Evolutionary conservation across 768 basidiomycete species (phyloP).

Genomic region (Leucogyrophana mollusca): DNA sequence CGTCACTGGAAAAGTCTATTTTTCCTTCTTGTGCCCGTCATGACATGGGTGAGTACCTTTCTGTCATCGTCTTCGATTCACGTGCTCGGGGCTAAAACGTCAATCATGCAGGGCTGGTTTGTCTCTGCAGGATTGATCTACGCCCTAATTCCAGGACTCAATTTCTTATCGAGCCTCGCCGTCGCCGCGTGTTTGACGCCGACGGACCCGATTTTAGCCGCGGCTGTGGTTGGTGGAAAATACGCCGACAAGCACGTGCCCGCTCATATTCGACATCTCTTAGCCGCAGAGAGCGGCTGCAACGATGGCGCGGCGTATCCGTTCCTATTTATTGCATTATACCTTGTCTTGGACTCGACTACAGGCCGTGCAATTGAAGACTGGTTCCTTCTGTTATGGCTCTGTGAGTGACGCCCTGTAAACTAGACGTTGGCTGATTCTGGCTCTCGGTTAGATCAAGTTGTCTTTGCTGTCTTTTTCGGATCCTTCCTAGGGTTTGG

Average conservation of each 20-base stretch:
- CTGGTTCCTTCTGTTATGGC: slow-evolving; percentile 88
- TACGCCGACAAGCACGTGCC: slow-evolving; percentile 98
- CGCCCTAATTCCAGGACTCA: slow-evolving; percentile 84
- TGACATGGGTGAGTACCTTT: slow-evolving; percentile 70
- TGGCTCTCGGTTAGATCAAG: slow-evolving; percentile 56
- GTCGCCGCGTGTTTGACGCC: slow-evolving; percentile 93
- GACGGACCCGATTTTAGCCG: slow-evolving; percentile 48
- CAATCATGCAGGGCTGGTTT: slow-evolving; percentile 76
- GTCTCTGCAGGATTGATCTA: slow-evolving; percentile 90
- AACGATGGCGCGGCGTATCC: slow-evolving; percentile 98
- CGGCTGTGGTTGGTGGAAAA: slow-evolving; percentile 82
- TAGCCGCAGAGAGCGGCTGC: slow-evolving; percentile 81
- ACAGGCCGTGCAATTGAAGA: slow-evolving; percentile 69
- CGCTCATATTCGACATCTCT: slow-evolving; percentile 66
- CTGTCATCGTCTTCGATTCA: slow-evolving; percentile 2
- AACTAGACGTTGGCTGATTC: slow-evolving; percentile 1
- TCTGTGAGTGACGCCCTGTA: slow-evolving; percentile 54
- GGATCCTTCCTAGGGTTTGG: slow-evolving; percentile 73
- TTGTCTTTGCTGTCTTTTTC: slow-evolving; percentile 71
- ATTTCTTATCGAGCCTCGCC: slow-evolving; percentile 85
- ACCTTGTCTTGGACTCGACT: slow-evolving; percentile 69
- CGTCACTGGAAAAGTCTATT: slow-evolving; percentile 91
- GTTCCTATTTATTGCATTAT: slow-evolving; percentile 87
- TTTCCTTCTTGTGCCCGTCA: slow-evolving; percentile 79
- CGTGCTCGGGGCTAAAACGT: slow-evolving; percentile 2